phyloP scores from a whole-genome alignment of 176 grass and related monocot genomes.

The Areca catechu region DNA sequence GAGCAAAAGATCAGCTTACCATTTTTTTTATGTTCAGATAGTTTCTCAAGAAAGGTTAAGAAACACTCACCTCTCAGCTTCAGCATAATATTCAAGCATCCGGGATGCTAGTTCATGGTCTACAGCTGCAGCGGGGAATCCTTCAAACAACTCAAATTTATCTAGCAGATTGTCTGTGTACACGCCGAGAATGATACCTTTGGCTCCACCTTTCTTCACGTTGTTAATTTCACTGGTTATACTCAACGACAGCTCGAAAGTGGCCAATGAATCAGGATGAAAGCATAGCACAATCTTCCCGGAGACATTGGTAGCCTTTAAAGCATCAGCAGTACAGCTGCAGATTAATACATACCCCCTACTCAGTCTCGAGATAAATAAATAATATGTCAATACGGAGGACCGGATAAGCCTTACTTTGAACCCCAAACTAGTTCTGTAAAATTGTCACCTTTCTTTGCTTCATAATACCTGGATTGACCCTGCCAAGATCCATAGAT shows the following conservation, averaged over 20 bases:
- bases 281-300: slow-evolving; percentile 7
- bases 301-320: slow-evolving; percentile 1
- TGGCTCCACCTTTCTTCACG: neutral
- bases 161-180: slow-evolving; percentile 6
- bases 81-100: neutral
- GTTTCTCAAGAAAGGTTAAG: too few relatives aligned
- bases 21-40: too few relatives aligned
- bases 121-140: neutral
- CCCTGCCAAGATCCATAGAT: neutral
- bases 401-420: too few relatives aligned
- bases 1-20: too few relatives aligned
- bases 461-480: neutral
- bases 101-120: neutral
- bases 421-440: too few relatives aligned
- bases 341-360: neutral
- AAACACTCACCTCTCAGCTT: neutral
- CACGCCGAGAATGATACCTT: slow-evolving; percentile 1
- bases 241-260: neutral
- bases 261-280: too few relatives aligned
- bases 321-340: slow-evolving; percentile 2
- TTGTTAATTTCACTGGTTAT: too few relatives aligned
- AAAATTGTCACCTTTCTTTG: neutral
- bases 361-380: too few relatives aligned
- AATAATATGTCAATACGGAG: too few relatives aligned
- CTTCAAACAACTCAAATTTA: neutral